Percentiles rank a stretch among this genome's conserved stretches.
Evolutionary conservation across 1,284 basidiomycete genomes (phyloP).

Genomic region (Microbotryum violaceum): DNA sequence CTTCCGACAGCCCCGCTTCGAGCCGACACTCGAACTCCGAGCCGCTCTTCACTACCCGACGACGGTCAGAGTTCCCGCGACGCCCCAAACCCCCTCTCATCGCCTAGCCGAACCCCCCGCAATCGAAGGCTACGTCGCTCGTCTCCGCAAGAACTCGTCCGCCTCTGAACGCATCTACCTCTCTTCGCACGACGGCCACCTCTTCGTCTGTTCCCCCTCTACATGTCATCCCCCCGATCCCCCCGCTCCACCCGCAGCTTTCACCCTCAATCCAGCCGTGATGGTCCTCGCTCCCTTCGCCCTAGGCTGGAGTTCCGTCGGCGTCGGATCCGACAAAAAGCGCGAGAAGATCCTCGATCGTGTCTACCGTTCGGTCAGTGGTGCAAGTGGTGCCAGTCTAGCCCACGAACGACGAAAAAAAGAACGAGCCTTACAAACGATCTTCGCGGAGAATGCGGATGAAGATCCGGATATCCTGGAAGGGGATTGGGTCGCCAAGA

Average conservation of each 20-base stretch:
- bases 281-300: constrained; percentile 24
- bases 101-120: constrained; percentile 30
- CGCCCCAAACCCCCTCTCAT: background rate
- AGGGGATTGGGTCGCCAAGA: constrained; percentile 5
- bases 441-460: background rate
- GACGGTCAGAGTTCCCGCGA: constrained; percentile 15
- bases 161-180: constrained; percentile 26
- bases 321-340: constrained; percentile 2
- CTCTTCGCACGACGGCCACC: constrained; percentile 20
- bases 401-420: background rate
- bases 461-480: constrained; percentile 1
- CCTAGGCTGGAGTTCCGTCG: constrained; percentile 20
- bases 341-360: constrained; percentile 8
- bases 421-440: background rate
- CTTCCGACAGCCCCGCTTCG: constrained; percentile 1
- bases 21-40: constrained; percentile 22
- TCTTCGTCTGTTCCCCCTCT: constrained; percentile 21
- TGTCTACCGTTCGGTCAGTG: background rate
- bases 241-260: constrained; percentile 3
- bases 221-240: constrained; percentile 25
- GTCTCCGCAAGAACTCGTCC: constrained; percentile 14
- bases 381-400: background rate
- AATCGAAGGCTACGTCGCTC: constrained; percentile 31
- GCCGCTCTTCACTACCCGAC: constrained; percentile 31
- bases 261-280: constrained; percentile 22